Evolutionary conservation across 192 early-diverging fungal genomes (phyloP).

Genomic region (Umbelopsis ramanniana): DNA sequence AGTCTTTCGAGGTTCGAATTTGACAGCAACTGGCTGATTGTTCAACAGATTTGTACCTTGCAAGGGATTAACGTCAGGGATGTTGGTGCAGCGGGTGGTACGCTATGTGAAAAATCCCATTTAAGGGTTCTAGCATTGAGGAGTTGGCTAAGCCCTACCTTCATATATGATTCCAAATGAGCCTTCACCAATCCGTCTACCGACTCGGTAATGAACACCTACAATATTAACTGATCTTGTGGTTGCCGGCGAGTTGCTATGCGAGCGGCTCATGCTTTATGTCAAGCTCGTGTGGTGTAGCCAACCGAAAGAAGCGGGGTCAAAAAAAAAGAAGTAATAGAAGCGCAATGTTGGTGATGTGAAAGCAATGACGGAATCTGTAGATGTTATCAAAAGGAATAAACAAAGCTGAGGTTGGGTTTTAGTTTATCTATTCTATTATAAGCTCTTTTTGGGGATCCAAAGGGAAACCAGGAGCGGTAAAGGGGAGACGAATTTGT

Average conservation of each 20-base stretch:
- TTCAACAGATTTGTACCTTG: constrained; percentile 85
- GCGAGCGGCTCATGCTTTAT: constrained; percentile 1
- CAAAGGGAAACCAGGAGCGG: background rate
- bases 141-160: constrained; percentile 57
- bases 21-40: constrained; percentile 94
- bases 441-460: background rate
- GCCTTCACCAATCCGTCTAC: constrained; percentile 96
- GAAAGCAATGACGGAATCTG: background rate
- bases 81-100: no score
- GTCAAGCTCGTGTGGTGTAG: background rate
- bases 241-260: background rate
- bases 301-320: background rate
- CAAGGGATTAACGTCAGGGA: constrained; percentile 7
- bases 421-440: background rate
- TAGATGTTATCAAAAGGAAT: background rate
- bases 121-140: background rate
- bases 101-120: no score
- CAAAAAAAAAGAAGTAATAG: background rate
- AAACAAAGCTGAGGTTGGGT: no score
- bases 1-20: constrained; percentile 95
- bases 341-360: background rate
- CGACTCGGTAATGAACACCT: constrained; percentile 95
- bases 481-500: background rate
- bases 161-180: constrained; percentile 99
- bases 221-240: constrained; percentile 69